phyloP scores from a whole-genome alignment of 768 basidiomycete species.

The Sporobolomyces pararoseus region DNA sequence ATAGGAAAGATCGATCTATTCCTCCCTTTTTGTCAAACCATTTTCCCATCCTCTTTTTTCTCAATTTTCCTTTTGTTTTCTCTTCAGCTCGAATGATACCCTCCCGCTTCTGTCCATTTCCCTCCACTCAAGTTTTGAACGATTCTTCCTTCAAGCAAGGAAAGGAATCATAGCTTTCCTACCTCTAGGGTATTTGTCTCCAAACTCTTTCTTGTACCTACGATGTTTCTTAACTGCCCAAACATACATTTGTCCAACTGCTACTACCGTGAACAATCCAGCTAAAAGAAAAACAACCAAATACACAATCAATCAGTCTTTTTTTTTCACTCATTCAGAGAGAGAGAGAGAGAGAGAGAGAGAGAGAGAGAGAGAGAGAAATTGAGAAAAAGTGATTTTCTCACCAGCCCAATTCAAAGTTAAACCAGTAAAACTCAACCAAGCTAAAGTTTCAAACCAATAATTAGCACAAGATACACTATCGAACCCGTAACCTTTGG shows the following conservation, averaged over 20 bases:
- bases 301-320: background rate
- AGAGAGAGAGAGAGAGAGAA: conserved; percentile 50
- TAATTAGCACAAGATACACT: conserved; percentile 90
- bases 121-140: no score
- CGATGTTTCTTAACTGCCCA: conserved; percentile 92
- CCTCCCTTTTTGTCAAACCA: no score
- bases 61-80: no score
- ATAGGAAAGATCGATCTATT: no score
- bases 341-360: background rate
- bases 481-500: conserved; percentile 85
- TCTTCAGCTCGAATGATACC: no score
- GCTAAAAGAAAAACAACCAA: conserved; percentile 43
- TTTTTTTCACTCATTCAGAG: no score
- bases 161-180: conserved; percentile 55
- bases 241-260: conserved; percentile 64
- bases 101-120: no score
- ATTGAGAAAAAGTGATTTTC: conserved; percentile 52
- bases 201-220: conserved; percentile 89
- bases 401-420: conserved; percentile 70
- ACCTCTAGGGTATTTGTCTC: conserved; percentile 68
- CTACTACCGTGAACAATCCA: conserved; percentile 61
- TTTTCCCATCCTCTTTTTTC: no score
- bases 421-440: conserved; percentile 68
- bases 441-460: conserved; percentile 78
- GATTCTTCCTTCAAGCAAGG: no score